Base-by-base conservation (phyloP, 2,329 filamentous ascomycete genomes). In the Colletotrichum sp. region DNA sequence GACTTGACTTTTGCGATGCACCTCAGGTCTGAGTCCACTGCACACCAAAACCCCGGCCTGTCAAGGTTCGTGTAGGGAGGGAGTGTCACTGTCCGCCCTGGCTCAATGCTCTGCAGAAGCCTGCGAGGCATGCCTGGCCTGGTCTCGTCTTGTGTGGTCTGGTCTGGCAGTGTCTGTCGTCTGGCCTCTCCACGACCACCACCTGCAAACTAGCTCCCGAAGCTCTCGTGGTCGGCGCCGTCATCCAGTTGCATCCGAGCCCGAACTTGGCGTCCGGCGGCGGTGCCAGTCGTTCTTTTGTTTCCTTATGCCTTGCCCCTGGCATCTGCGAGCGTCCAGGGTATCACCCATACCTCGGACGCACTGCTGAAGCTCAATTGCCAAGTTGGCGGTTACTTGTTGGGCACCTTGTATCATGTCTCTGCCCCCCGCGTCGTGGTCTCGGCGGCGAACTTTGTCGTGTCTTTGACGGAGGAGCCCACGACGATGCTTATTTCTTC, bases 401-500 rank as follows among this genome's bases (percentile, higher is more conserved):
- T 69, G 43, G 56, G 43, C 39, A 34, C 15, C 62, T 36, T 68
- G 73, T 73, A 39, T 73, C 73, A 73, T 64, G 34, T 75, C 30
- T 65, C 32, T 55, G 15, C 27, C 69, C 68, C 72, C 52, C 72
- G 69, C 62, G 55, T 68, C 64, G 64, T 73, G 64, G 62, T 43
- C 34, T 75, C 43, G 43, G 69, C 48, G 48, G 52, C 52, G 66
- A 30, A 25, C 28, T 32, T 25, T 22, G n/a, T 22, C 10, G 43
- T 52, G 43, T 52, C 43, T 39, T 28, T 52, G 36, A 15, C 27
- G 16, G 13, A 39, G 36, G 58, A 74, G 27, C 15, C 25, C 60
- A 66, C 39, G 43, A 72, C 43, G 62, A 73, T 68, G 70, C 69
- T 75, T 75, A 75, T 75, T 73, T 75, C 62, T 64, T 64, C 56